Base-by-base conservation (phyloP, 2,329 filamentous ascomycete species). In the Xylogone sp. region DNA sequence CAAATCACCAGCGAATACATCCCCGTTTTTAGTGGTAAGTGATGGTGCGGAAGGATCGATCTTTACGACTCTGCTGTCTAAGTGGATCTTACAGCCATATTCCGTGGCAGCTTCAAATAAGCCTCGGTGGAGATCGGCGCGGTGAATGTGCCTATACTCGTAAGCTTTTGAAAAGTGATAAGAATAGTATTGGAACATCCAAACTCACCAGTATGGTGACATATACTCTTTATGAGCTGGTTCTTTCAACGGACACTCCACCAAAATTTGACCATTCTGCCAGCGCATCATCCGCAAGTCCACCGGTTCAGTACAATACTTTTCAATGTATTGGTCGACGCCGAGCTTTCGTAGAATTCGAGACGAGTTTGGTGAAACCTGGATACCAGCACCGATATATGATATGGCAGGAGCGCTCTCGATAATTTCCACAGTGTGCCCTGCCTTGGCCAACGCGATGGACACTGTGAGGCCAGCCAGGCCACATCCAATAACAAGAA, bases 31-130 rank as follows among this genome's bases (percentile, higher is more conserved):
- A 5, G 52, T 53, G 3, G 54, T 50, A 8, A 60, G 52, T 1
- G 52, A 53, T 43, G 65, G 49, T 22, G 42, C 51, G 20, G 21
- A 24, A 44, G 69, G 57, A 45, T 68, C 53, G 16, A 74, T 56
- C 3, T 56, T 55, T 1, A 57, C 51, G 12, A 74, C 70, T 21
- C 68, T 61, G 44, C 69, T 70, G 27, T 68, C 58, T 10, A 72
- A 70, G 44, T 69, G 49, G 42, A 75, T 59, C 7, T 64, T 54
- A 13, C 69, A 69, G 0, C 72, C 73, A 16, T 62, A 55, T 9
- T 63, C 55, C 43, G 59, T 59, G 5, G 72, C 72, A 4, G 51
- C 52, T 10, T 55, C 53, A 1, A 61, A 22, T 3, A 62, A 29
- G 24, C 58, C 60, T 16, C 54, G 54, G 46, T 62, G 60, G 7